Base-by-base conservation (phyloP, 208 protist genomes). In the Acanthamoeba triangularis region DNA sequence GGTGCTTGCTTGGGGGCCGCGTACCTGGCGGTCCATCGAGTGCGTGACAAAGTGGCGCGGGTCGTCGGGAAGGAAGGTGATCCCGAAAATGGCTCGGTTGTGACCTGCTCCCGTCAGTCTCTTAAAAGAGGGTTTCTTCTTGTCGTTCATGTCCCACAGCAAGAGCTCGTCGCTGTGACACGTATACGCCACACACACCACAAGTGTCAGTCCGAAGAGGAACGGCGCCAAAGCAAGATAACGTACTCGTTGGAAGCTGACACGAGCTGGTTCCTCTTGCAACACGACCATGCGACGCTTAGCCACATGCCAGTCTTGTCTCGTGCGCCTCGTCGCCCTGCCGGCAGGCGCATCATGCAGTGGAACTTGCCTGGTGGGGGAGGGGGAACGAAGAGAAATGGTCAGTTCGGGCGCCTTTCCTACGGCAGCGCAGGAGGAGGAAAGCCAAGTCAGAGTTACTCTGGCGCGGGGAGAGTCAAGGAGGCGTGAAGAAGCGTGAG, bases 21-120 rank as follows among this genome's bases (percentile, higher is more conserved):
- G 84, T 90, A 92, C 85, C 85, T 92, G 85, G 33, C 87, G 56
- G 61, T 93, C 87, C 87, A 93, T 52, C 28, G 87, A 72, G 37
- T 78, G 56, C 28, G 87, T 93, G 28, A 93, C 59, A 28, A 93
- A 76, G 23, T 93, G 87, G 7, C 87, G 52, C 28, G 87, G 87
- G 28, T 93, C 87, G n/a, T 76, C 65, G 0, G 87, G 61, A 1
- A 69, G 41, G 35, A 93, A 93, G 63, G 56, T 76, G 41, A 93
- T 93, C 25, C 65, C 65, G 14, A 93, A 93, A 33, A 93, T 37
- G n/a, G 87, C 6, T 4, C 87, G 87, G 30, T 93, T 93, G 87
- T 93, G 87, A 14, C 87, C 87, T 0, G 87, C 87, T 14, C 87
- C 87, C 5, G 63, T 76, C 0, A 93, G 44, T 35, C 65, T 10